Conservation (phyloP, 495 filamentous ascomycete genomes). For the Geoglossum glabrum region DNA sequence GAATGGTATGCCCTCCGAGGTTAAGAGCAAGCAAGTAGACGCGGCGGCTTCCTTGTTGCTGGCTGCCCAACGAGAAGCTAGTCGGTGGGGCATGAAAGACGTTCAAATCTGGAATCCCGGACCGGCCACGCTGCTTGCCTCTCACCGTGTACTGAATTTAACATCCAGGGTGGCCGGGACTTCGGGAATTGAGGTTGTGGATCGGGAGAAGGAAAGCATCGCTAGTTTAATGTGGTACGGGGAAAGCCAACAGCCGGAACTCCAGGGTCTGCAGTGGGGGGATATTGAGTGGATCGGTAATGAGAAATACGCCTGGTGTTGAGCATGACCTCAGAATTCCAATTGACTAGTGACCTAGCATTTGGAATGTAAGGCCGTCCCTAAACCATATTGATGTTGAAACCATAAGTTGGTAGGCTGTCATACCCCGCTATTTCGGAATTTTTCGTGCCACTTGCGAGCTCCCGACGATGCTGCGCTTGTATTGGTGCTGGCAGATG, state of each 20-base stretch:
- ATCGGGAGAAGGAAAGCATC: slow-evolving; percentile 44
- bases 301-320: slow-evolving; percentile 94
- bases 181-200: slow-evolving; percentile 22
- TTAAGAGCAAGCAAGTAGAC: slow-evolving; percentile 7
- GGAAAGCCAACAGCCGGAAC: slow-evolving; percentile 16
- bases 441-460: slow-evolving; percentile 8
- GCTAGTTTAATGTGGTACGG: slow-evolving; percentile 44
- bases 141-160: slow-evolving; percentile 28
- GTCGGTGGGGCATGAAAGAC: slow-evolving; percentile 35
- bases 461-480: not conserved
- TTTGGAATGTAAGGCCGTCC: not conserved
- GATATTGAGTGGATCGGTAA: slow-evolving; percentile 70
- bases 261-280: slow-evolving; percentile 16
- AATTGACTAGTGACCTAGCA: not conserved
- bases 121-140: slow-evolving; percentile 34
- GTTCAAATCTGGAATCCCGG: slow-evolving; percentile 49
- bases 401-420: too few species aligned
- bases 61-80: slow-evolving; percentile 33
- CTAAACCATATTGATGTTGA: not conserved
- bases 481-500: not conserved
- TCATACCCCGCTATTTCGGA: not conserved
- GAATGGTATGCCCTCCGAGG: not conserved
- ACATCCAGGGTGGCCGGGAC: not conserved
- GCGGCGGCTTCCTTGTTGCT: slow-evolving; percentile 31
- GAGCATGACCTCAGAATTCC: slow-evolving; percentile 11